Base-by-base conservation (phyloP, 2,329 filamentous ascomycete genomes). In the Aspergillus texensis region DNA sequence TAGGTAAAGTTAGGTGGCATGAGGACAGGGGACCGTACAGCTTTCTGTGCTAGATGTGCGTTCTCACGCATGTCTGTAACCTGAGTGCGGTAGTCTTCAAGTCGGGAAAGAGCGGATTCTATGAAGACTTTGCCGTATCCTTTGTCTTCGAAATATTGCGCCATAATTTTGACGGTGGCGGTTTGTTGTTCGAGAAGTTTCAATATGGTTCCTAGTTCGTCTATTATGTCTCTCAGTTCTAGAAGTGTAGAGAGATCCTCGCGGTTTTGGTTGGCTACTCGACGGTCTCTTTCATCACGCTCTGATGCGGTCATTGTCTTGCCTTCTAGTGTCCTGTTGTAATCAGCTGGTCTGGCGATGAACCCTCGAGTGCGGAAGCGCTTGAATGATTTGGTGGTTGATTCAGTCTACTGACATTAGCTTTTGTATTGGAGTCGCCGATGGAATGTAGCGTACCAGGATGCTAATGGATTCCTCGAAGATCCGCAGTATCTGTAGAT, bases 381-480 rank as follows among this genome's bases (percentile, higher is more conserved):
- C 70, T 89, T 89, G 63, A 89, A 84, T 0, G 86, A 88, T 5
- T 80, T 82, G 0, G 87, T 90, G 77, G 89, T 86, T 21, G 85
- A 82, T 70, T 90, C 88, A 1, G 84, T 88, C 85, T 88, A 53
- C 1, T 16, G 0, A 21, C 3, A 26, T 64, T 19, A 66, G 36
- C 10, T 30, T 4, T 5, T 4, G 0, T 5, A 8, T 21, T 24
- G 0, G 11, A 14, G 0, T 26, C 58, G 16, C 30, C 34, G 24
- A 11, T 6, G 5, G 2, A 11, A 3, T 8, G 10, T n/a, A 36
- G 28, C 78, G 53, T 72, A 88, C 87, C 65, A 89, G 70, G 26
- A 89, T 84, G 14, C 86, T 88, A 36, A 90, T 87, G 6, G 87
- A 88, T 65, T 90, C 88, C 67, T 89, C 87, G 54, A 90, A 89